Percentiles rank a stretch among this genome's conserved stretches.
phyloP scores from a whole-genome alignment of 1,284 basidiomycete genomes.

The Sporisorium exsertum region DNA sequence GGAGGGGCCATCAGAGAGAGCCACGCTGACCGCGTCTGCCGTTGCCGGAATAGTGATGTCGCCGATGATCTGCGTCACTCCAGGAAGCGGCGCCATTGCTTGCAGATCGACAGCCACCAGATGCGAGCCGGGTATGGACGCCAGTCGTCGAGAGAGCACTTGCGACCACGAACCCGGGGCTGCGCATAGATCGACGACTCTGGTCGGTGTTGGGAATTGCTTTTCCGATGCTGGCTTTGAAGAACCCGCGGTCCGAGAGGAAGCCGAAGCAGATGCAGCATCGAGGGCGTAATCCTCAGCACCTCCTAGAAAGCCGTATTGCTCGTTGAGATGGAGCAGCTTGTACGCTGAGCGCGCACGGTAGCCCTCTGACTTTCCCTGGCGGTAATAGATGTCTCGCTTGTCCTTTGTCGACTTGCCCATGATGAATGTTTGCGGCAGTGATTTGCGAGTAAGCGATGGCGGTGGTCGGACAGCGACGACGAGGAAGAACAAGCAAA shows the following conservation, averaged over 20 bases:
- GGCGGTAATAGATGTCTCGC: constrained; percentile 73
- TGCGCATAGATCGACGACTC: constrained; percentile 75
- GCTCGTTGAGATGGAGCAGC: constrained; percentile 72
- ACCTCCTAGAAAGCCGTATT: constrained; percentile 72
- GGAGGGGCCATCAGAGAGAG: constrained; percentile 65
- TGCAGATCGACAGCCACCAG: constrained; percentile 75
- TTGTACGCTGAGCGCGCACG: constrained; percentile 75
- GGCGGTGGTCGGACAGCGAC: neutral
- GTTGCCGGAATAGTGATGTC: constrained; percentile 74
- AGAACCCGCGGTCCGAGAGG: neutral
- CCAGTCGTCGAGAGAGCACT: constrained; percentile 68
- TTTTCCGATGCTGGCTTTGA: constrained; percentile 1
- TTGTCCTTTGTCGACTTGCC: constrained; percentile 71
- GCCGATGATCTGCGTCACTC: constrained; percentile 73
- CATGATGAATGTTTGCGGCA: constrained; percentile 30
- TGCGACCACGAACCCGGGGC: constrained; percentile 73
- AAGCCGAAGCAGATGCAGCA: constrained; percentile 6
- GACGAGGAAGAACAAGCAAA: neutral
- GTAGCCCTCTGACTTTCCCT: constrained; percentile 71
- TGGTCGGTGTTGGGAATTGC: constrained; percentile 42
- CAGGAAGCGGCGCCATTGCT: constrained; percentile 74
- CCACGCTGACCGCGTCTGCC: constrained; percentile 72
- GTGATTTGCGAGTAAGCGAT: constrained; percentile 1
- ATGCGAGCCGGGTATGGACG: constrained; percentile 47
- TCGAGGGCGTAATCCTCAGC: constrained; percentile 47